Conservation (phyloP, 164 flowering plant species). For the Sextonia rubra region DNA sequence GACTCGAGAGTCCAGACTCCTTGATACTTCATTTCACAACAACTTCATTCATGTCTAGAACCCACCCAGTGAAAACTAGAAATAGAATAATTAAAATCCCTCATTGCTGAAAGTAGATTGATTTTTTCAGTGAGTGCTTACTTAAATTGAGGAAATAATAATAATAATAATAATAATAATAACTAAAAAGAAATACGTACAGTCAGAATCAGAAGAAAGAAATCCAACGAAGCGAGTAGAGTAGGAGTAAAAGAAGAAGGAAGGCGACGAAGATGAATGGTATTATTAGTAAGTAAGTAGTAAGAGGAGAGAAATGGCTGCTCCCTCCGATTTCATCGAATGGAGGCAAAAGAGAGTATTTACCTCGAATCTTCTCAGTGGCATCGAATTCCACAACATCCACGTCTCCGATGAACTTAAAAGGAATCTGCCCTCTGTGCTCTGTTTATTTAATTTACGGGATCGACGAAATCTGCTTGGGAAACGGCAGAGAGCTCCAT, state of each 20-base stretch:
- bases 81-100: background rate
- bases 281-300: slow-evolving; percentile 20
- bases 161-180: background rate
- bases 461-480: slow-evolving; percentile 35
- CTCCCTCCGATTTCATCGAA: background rate
- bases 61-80: background rate
- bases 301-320: slow-evolving; percentile 20
- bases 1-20: too few species aligned
- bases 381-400: slow-evolving; percentile 21
- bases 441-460: slow-evolving; percentile 7
- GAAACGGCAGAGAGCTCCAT: slow-evolving; percentile 51
- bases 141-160: background rate
- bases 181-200: slow-evolving; percentile 16
- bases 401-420: slow-evolving; percentile 1
- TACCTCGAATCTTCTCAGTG: slow-evolving; percentile 15
- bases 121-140: slow-evolving; percentile 4
- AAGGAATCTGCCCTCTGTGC: background rate
- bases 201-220: slow-evolving; percentile 23
- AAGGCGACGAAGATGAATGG: slow-evolving; percentile 3
- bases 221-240: slow-evolving; percentile 55
- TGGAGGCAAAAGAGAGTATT: slow-evolving; percentile 7
- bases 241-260: slow-evolving; percentile 4
- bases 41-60: slow-evolving; percentile 1
- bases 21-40: too few species aligned
- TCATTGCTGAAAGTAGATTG: background rate